These are phyloP conservation scores for Rubia peregrina DNA, from an alignment of 305 asterid species.

Conservation along the genomic window DNA sequence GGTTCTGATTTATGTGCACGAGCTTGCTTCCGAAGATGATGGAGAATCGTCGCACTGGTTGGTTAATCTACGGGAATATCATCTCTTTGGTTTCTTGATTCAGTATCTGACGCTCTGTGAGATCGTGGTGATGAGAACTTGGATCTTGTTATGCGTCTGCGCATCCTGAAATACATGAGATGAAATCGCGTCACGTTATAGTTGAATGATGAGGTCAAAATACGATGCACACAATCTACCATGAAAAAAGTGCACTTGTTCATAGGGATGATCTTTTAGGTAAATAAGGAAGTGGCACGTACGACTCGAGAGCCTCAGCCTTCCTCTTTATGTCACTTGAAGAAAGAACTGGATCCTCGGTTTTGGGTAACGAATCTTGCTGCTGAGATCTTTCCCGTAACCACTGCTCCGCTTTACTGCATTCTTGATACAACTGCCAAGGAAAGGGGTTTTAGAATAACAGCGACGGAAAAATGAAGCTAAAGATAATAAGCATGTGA, in stretches of 20 bases:
- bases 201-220: conserved; percentile 13
- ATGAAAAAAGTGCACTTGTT: background rate
- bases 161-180: conserved; percentile 49
- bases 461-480: background rate
- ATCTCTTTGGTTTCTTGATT: conserved; percentile 36
- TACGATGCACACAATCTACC: background rate
- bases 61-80: conserved; percentile 49
- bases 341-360: conserved; percentile 71
- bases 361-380: conserved; percentile 73
- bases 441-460: conserved; percentile 12
- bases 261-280: background rate
- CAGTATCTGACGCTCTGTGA: conserved; percentile 31
- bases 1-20: background rate
- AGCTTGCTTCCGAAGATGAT: conserved; percentile 1
- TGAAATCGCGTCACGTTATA: conserved; percentile 9
- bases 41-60: background rate
- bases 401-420: conserved; percentile 81
- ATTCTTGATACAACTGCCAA: conserved; percentile 62
- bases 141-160: conserved; percentile 39
- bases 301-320: conserved; percentile 64
- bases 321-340: conserved; percentile 58
- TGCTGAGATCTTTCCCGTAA: conserved; percentile 58
- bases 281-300: conserved; percentile 32
- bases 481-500: background rate
- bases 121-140: conserved; percentile 34